Conservation (phyloP, 139 green algal species). For the Tetraselmis chui region DNA sequence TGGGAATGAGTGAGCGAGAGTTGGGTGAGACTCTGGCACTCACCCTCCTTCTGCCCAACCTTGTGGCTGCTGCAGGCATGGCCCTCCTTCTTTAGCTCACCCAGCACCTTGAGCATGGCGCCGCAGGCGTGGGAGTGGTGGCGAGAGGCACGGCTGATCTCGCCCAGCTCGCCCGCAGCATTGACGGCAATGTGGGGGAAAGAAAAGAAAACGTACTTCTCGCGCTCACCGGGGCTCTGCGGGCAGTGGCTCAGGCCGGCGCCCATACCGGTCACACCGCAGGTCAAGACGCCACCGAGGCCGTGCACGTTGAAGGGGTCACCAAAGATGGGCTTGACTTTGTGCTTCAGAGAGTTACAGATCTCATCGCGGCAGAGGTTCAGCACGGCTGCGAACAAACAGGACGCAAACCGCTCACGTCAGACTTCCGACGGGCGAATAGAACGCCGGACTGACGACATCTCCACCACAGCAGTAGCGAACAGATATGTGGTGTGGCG, state of each 20-base stretch:
- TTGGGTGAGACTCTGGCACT: too few species aligned
- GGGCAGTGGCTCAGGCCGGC: constrained; percentile 55
- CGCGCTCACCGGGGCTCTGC: constrained; percentile 39
- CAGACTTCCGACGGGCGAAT: too few species aligned
- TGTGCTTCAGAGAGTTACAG: constrained; percentile 58
- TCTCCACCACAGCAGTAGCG: background rate
- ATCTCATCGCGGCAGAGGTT: constrained; percentile 89
- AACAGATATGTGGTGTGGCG: background rate
- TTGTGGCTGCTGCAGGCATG: constrained; percentile 10
- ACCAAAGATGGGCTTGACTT: constrained; percentile 70
- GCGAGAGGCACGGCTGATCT: constrained; percentile 51
- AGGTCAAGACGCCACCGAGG: constrained; percentile 71
- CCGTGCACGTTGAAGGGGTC: constrained; percentile 74
- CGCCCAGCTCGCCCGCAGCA: constrained; percentile 45
- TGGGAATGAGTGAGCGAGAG: too few species aligned
- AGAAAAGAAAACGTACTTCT: constrained; percentile 86
- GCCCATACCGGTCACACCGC: constrained; percentile 62
- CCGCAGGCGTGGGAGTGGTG: constrained; percentile 66
- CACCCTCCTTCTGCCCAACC: constrained; percentile 17
- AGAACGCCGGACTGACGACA: too few species aligned
- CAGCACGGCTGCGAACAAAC: constrained; percentile 25
- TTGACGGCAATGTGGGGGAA: constrained; percentile 85
- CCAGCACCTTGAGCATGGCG: constrained; percentile 55
- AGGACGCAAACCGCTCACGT: background rate
- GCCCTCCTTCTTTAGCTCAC: constrained; percentile 12